Base-by-base conservation (phyloP, 1,284 basidiomycete genomes). In the Psilocybe mexicana region DNA sequence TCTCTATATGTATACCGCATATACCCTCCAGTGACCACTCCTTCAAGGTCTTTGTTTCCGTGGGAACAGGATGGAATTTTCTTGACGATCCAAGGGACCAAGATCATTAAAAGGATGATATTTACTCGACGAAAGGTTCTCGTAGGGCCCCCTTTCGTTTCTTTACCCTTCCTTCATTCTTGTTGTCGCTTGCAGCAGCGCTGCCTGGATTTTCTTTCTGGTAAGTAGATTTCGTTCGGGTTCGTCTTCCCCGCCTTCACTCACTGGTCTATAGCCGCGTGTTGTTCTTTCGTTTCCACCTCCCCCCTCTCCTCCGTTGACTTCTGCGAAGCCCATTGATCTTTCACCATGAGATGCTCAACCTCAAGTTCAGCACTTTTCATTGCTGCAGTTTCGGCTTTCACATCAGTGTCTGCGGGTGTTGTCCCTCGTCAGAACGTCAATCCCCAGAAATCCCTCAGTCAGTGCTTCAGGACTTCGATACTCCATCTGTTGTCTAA, bases 281-380 rank as follows among this genome's bases (percentile, higher is more conserved):
- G 25, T 48, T 48, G 10, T 35, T 62, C 46, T 35, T 59, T 57
- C 57, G 61, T 59, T 63, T 52, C 49, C 56, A 43, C 54, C 53
- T 63, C 66, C 58, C 58, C 63, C 69, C 63, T 61, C 57, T 48
- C 38, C 46, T 70, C 64, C 61, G 68, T 66, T 57, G 60, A 63
- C 68, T 72, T 73, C 69, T 57, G 70, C 57, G 70, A 72, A 70
- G 72, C 70, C 61, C 70, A 67, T 68, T 71, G 26, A 42, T 71
- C 71, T 65, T 71, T 76, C 71, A 73, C 63, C 67, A 85, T 86
- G 83, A 83, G 80, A 75, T 77, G 83, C 72, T 74, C 78, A 35
- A 67, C 70, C 61, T 70, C 74, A 47, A 61, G 81, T 59, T 71
- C 79, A 38, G 64, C 76, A 52, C 64, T 79, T 60, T 61, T 81